Evolutionary conservation across 768 basidiomycete genomes (phyloP).

Genomic region (Suillus weaverae): DNA sequence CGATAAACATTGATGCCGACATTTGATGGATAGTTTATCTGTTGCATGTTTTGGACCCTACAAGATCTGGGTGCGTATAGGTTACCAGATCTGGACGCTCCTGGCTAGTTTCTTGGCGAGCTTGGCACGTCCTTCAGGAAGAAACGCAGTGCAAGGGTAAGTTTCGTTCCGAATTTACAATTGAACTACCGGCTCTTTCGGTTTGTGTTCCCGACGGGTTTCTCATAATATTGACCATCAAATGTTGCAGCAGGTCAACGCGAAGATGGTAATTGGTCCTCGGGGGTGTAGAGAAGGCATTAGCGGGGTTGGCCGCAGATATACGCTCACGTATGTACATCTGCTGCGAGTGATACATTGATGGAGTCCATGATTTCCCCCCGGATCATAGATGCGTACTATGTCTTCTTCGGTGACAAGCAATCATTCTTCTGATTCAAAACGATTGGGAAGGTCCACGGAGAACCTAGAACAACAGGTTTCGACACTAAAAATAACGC

Average conservation of each 20-base stretch:
- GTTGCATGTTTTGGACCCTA: not conserved
- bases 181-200: not conserved
- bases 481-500: not conserved
- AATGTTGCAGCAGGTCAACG: not conserved
- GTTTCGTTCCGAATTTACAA: not conserved
- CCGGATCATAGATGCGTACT: not conserved
- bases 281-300: not conserved
- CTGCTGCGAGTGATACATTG: not conserved
- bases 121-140: not conserved
- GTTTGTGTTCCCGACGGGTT: not conserved
- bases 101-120: not conserved
- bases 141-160: not conserved
- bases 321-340: not conserved
- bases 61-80: not conserved
- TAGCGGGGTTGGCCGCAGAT: not conserved
- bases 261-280: not conserved
- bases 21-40: not conserved
- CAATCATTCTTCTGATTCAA: not conserved
- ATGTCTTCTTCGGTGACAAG: not conserved
- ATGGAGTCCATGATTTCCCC: not conserved
- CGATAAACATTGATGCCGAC: not conserved
- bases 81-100: not conserved
- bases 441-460: not conserved
- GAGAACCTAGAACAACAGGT: not conserved
- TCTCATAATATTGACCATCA: not conserved